Evolutionary conservation across 805 yeast species (phyloP).

Genomic region (Priceomyces haplophilus): DNA sequence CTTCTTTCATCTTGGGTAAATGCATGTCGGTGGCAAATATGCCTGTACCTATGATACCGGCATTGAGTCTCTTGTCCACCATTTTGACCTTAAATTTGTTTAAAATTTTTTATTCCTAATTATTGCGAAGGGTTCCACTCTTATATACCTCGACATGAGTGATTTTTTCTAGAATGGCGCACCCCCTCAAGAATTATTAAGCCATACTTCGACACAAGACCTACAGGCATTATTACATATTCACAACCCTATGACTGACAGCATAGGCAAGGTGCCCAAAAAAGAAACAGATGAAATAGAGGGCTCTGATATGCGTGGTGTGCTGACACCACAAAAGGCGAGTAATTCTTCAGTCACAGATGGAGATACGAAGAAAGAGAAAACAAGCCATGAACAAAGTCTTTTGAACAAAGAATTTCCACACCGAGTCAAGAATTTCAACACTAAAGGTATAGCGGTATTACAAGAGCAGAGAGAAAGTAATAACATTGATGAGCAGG

Average conservation of each 20-base stretch:
- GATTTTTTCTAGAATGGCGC: too few relatives aligned
- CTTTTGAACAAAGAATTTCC: too few relatives aligned
- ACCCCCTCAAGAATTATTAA: not conserved
- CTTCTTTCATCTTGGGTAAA: slow-evolving; percentile 63
- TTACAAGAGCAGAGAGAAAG: slow-evolving; percentile 7
- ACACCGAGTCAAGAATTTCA: too few relatives aligned
- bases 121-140: too few relatives aligned
- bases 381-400: too few relatives aligned
- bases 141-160: too few relatives aligned
- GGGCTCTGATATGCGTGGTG: not conserved
- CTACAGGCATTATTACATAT: too few relatives aligned
- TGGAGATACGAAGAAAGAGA: not conserved
- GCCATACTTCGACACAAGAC: not conserved
- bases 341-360: not conserved
- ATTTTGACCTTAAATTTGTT: not conserved
- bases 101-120: too few relatives aligned
- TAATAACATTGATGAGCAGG: not conserved
- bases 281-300: too few relatives aligned
- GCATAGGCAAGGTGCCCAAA: too few relatives aligned
- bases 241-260: too few relatives aligned
- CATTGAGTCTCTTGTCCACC: slow-evolving; percentile 34
- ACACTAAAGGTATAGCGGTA: too few relatives aligned
- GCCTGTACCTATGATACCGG: slow-evolving; percentile 77
- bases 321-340: not conserved
- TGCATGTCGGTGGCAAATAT: slow-evolving; percentile 86